Evolutionary conservation across 805 yeast genomes (phyloP), one percentile per base, ranked within the genome.

Genomic region (Pichia pseudocactophila): DNA sequence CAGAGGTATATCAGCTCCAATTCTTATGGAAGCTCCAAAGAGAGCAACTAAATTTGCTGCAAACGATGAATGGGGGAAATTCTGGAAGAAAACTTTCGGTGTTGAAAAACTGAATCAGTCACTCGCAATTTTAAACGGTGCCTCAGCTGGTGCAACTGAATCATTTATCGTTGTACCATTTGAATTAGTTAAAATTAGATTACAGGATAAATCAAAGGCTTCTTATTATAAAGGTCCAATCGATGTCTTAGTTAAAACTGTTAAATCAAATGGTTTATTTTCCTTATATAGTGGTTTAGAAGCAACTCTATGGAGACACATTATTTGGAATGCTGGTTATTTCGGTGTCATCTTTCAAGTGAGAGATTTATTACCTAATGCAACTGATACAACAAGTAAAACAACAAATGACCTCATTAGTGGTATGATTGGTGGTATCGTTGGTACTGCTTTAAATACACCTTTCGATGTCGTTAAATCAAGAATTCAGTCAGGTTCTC

Each of bases 21-120:
- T 92, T 53, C 71, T 92, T 56, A 92, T 92, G 98, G 99, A 92
- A 65, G 98, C 97, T 12, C 98, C 98, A 50, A 92, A 92, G 72
- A 80, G 99, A 70, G 98, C 98, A 34, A 89, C 96, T 51, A 92
- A 92, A 65, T 92, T 92, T 61, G 97, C 97, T 40, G 96, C 97
- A 48, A 92, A 92, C 61, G 98, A 92, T 61, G 94, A 87, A 63
- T 92, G 95, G 82, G 90, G 95, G 41, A 82, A 82, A 63, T 63
- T 88, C 52, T 90, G 88, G 73, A 76, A 77, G 52, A 69, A 70
- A 26, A 60, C 67, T 17, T 87, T 89, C 61, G 95, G 86, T 40
- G 71, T 83, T 36, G 62, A 70, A 8, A 63, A 74, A 49, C 74
- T 83, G 76, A 84, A 70, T 49, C 97, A 90, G 66, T 78, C 83